phyloP scores from a whole-genome alignment of 192 early-diverging fungal genomes.

The Rhizophlyctis rosea region DNA sequence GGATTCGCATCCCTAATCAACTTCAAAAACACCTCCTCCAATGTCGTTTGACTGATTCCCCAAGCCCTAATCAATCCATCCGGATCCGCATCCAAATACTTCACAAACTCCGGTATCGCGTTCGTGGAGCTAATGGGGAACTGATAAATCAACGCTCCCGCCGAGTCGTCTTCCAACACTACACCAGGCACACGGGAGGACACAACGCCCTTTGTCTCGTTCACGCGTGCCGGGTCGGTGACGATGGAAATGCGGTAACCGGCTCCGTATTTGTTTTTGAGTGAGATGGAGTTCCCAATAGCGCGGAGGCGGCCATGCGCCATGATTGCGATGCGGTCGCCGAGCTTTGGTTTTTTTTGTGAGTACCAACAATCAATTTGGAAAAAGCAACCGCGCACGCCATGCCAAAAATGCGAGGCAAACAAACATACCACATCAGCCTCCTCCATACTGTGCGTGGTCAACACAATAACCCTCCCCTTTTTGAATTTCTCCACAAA shows the following conservation, averaged over 20 bases:
- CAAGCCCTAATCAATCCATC: conserved; percentile 52
- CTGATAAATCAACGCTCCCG: conserved; percentile 65
- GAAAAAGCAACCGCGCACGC: too few relatives aligned
- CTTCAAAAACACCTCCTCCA: conserved; percentile 71
- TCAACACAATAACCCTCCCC: conserved; percentile 66
- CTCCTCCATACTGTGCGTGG: conserved; percentile 74
- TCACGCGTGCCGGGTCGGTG: conserved; percentile 43
- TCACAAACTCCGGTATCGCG: conserved; percentile 51
- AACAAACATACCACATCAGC: too few relatives aligned
- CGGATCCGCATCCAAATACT: conserved; percentile 49
- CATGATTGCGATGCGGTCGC: conserved; percentile 73
- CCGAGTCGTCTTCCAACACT: conserved; percentile 66
- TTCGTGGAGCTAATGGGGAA: conserved; percentile 49
- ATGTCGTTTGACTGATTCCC: conserved; percentile 63
- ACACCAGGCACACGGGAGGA: conserved; percentile 45
- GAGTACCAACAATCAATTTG: too few relatives aligned
- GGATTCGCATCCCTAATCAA: conserved; percentile 44
- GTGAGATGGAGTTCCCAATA: conserved; percentile 62
- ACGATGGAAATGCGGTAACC: conserved; percentile 69
- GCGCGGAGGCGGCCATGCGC: conserved; percentile 67
- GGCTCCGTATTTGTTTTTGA: conserved; percentile 74
- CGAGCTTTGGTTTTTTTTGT: too few relatives aligned
- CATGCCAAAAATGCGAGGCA: too few relatives aligned
- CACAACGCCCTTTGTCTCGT: conserved; percentile 48
- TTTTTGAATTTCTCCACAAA: conserved; percentile 78